Base-by-base conservation (phyloP, 257 asterid genomes). In the Plectranthus barbatus region DNA sequence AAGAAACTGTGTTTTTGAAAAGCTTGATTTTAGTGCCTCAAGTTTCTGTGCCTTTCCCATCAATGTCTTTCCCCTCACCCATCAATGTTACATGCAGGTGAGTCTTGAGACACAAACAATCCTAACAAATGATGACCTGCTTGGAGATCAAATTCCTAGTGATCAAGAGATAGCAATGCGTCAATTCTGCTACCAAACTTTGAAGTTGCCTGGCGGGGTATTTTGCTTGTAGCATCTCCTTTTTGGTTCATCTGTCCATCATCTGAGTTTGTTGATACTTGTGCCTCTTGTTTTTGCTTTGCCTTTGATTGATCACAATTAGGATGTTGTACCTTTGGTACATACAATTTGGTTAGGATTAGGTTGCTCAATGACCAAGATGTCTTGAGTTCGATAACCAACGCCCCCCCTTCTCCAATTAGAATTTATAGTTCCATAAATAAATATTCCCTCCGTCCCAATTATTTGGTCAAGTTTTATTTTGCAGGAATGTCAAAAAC, bases 161-260 rank as follows among this genome's bases (percentile, higher is more conserved):
- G 95, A 87, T 57, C 99, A 93, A 74, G 94, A 90, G 77, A 67
- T 69, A 20, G 62, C 67, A 45, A 64, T 93, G 72, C 85, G 92
- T 64, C 85, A 86, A 61, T 85, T 90, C 72, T 85, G 94, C 81
- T 90, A 84, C 64, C 90, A 90, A 74, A 64, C 83, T 21, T 64
- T 93, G 80, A 90, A 83, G 82, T 79, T 93, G 83, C 70, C 81
- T 56, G 82, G 66, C 57, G 83, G 87, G 93, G 97, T 90, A 75
- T 54, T 79, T 57, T 59, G n/a, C 67, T n/a, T 14, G 69, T 23
- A 58, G 36, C 39, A n/a, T 55, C 45, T 60, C 50, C 4, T 51
- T 63, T 57, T 29, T 49, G 56, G 46, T 55, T 61, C 60, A 42
- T 34, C 33, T 56, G 60, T 42, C n/a, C n/a, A n/a, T n/a, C n/a